Evolutionary conservation across 176 grass and related monocot species (phyloP).

Genomic region (Carex pumila): DNA sequence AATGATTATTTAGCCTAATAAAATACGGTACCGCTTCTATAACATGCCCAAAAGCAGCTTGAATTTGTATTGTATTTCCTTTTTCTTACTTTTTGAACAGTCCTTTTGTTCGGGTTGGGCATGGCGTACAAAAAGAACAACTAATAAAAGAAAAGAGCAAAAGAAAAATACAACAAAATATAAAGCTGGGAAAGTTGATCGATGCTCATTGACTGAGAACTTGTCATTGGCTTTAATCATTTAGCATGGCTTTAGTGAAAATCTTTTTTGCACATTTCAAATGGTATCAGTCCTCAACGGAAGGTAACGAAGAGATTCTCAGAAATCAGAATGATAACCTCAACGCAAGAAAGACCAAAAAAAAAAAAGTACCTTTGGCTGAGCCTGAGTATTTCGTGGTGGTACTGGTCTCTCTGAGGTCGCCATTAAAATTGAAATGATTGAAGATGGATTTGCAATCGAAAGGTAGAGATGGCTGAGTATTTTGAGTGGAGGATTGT

Average conservation of each 20-base stretch:
- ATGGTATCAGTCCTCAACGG: too few species aligned
- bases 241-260: conserved; percentile 8
- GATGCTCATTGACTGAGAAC: not conserved
- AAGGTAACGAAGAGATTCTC: too few species aligned
- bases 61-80: not conserved
- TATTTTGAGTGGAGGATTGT: too few species aligned
- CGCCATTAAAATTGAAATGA: too few species aligned
- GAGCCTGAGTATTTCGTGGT: too few species aligned
- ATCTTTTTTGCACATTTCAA: conserved; percentile 6
- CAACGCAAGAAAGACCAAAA: too few species aligned
- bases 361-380: too few species aligned
- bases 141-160: not conserved
- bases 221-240: not conserved
- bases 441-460: too few species aligned
- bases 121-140: conserved; percentile 10
- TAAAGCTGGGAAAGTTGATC: conserved; percentile 12
- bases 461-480: too few species aligned
- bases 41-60: not conserved
- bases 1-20: conserved; percentile 10
- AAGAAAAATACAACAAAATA: conserved; percentile 6
- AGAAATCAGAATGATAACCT: too few species aligned
- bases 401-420: too few species aligned
- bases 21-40: not conserved
- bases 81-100: not conserved
- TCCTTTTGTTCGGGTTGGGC: conserved; percentile 2